A percentile compares a stretch with the other conserved stretches of the same genome.
Evolutionary conservation across 495 filamentous ascomycete species (phyloP).

Genomic region (Tuber brumale): DNA sequence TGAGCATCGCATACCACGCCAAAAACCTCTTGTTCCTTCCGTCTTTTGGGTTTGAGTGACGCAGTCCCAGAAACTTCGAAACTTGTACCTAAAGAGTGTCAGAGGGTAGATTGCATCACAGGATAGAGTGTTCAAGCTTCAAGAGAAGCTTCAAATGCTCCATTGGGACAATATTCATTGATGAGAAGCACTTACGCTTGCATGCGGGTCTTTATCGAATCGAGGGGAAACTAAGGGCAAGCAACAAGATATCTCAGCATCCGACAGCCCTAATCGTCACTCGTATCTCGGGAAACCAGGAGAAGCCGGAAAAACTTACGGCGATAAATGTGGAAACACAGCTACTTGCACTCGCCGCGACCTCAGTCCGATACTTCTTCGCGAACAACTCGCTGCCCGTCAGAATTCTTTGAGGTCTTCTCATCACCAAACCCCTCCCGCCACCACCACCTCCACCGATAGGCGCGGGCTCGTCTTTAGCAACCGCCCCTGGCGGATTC

Average conservation of each 20-base stretch:
- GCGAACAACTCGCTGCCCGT: conserved; percentile 49
- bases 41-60: conserved; percentile 64
- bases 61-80: conserved; percentile 61
- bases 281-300: background rate
- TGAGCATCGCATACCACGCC: conserved; percentile 54
- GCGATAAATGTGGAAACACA: conserved; percentile 65
- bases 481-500: conserved; percentile 12
- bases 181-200: conserved; percentile 51
- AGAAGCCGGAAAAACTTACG: conserved; percentile 43
- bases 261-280: background rate
- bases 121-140: background rate
- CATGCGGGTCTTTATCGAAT: conserved; percentile 81
- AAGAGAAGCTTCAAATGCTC: background rate
- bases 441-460: conserved; percentile 3
- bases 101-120: conserved; percentile 14
- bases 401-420: conserved; percentile 24
- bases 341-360: conserved; percentile 66
- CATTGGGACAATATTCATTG: background rate
- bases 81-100: conserved; percentile 55
- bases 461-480: conserved; percentile 11
- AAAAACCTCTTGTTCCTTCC: conserved; percentile 69
- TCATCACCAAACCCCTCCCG: conserved; percentile 7
- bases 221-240: conserved; percentile 60
- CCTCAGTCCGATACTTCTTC: conserved; percentile 72
- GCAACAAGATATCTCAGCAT: conserved; percentile 6